Percentiles rank a stretch among this genome's conserved stretches.
These are phyloP conservation scores for Gossypium rotundifolium DNA, from an alignment of 345 rosid species.

Conservation along the genomic window DNA sequence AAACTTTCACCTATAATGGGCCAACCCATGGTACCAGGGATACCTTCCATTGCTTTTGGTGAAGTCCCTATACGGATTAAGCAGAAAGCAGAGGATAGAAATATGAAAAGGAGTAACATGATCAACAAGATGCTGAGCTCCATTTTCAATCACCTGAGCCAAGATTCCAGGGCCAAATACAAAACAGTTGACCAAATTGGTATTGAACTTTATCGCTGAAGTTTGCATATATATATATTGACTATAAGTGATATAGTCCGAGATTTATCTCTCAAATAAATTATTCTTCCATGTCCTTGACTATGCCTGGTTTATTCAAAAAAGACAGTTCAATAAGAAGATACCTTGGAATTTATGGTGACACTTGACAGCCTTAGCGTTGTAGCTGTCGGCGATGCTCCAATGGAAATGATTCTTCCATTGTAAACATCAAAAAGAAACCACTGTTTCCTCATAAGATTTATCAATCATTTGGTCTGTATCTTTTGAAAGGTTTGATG, in stretches of 20 bases:
- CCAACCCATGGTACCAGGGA: constrained; percentile 60
- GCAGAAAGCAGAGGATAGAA: constrained; percentile 20
- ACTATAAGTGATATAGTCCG: neutral
- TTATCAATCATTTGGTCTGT: neutral
- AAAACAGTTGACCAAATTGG: neutral
- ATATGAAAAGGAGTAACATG: constrained; percentile 20
- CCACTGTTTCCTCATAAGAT: neutral
- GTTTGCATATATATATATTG: neutral
- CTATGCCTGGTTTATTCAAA: neutral
- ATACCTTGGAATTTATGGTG: neutral
- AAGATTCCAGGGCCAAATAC: neutral
- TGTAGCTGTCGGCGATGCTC: neutral
- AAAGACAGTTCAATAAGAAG: neutral
- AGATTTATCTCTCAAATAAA: neutral
- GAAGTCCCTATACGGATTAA: constrained; percentile 30
- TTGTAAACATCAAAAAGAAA: neutral
- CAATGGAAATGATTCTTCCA: neutral
- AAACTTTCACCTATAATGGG: constrained; percentile 57
- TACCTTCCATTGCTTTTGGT: constrained; percentile 49
- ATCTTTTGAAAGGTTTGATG: neutral
- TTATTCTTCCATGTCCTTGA: neutral
- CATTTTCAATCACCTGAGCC: constrained; percentile 21
- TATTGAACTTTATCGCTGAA: neutral
- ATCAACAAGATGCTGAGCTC: constrained; percentile 33
- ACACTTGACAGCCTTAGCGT: neutral